These are phyloP conservation scores for Medicago lupulina DNA, from an alignment of 306 rosid species.

Conservation along the genomic window DNA sequence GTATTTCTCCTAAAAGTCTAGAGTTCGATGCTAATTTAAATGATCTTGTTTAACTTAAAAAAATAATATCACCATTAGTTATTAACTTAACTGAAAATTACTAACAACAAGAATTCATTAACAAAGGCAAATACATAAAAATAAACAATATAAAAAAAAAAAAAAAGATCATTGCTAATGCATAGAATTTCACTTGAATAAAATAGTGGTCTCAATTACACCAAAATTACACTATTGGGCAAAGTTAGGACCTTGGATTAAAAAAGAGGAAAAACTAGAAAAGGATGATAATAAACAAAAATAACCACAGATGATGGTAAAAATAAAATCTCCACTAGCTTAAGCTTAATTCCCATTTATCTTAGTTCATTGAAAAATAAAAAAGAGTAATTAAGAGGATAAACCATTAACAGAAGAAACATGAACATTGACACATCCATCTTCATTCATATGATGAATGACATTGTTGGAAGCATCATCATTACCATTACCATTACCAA, in stretches of 20 bases:
- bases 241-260: neutral
- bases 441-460: conserved; percentile 45
- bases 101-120: too few species aligned
- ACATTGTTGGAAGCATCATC: conserved; percentile 27
- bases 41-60: too few species aligned
- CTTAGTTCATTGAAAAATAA: neutral
- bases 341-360: conserved; percentile 10
- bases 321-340: neutral
- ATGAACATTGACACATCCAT: conserved; percentile 48
- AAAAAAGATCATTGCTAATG: neutral
- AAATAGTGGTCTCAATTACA: neutral
- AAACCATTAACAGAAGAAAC: conserved; percentile 56
- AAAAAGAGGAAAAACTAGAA: neutral
- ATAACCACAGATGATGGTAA: neutral
- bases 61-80: too few species aligned
- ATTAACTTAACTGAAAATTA: too few species aligned
- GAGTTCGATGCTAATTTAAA: too few species aligned
- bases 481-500: neutral
- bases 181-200: neutral
- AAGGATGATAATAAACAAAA: conserved; percentile 22
- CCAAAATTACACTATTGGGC: neutral
- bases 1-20: too few species aligned
- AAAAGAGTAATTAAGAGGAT: conserved; percentile 15
- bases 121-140: neutral
- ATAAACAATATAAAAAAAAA: too few species aligned